Percentiles rank a stretch among this genome's conserved stretches.
phyloP scores from a whole-genome alignment of 257 asterid genomes.

The Solanum phureja region DNA sequence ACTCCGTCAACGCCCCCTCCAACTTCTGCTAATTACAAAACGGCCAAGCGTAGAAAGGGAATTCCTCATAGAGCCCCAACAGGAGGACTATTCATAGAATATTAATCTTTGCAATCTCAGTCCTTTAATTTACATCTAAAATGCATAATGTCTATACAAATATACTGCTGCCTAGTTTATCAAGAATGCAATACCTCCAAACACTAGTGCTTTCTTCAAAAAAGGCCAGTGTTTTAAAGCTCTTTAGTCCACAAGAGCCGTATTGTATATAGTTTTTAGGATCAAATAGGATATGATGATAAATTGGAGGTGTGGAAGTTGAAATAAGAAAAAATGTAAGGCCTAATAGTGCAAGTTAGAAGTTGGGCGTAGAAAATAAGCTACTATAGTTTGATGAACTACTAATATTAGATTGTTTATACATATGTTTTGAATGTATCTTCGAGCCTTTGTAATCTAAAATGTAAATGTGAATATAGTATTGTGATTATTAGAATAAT shows the following conservation, averaged over 20 bases:
- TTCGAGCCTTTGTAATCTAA: background rate
- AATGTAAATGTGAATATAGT: background rate
- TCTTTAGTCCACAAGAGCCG: background rate
- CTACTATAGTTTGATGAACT: background rate
- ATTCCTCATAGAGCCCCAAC: constrained; percentile 26
- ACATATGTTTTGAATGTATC: background rate
- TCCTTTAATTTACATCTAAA: background rate
- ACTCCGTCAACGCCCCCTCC: constrained; percentile 28
- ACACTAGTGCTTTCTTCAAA: background rate
- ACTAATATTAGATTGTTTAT: background rate
- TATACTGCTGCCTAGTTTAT: background rate
- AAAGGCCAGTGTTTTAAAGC: background rate
- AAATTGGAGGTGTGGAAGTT: constrained; percentile 8
- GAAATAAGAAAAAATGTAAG: constrained; percentile 26
- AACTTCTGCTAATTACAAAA: constrained; percentile 16
- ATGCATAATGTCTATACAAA: background rate
- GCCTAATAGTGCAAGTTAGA: background rate
- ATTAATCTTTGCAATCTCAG: background rate
- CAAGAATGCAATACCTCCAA: background rate
- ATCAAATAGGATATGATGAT: background rate
- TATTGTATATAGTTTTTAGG: background rate
- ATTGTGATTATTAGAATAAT: background rate
- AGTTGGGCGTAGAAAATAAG: constrained; percentile 3
- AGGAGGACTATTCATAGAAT: constrained; percentile 6
- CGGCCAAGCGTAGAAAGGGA: constrained; percentile 23